phyloP scores from a whole-genome alignment of 2,329 filamentous ascomycete species.

The Penicillium sp. region DNA sequence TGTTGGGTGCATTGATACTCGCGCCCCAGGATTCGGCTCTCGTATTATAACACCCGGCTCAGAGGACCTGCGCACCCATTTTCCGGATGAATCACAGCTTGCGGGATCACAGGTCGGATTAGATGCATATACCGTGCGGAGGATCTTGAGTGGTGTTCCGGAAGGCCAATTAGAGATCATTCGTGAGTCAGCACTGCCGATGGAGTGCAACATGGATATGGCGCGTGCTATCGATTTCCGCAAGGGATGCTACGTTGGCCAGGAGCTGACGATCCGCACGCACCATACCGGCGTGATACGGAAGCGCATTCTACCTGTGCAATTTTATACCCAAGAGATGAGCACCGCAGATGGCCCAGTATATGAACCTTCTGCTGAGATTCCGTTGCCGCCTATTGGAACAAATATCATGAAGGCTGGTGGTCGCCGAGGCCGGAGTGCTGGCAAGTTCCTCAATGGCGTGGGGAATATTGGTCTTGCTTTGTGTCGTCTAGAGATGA shows the following conservation, averaged over 20 bases:
- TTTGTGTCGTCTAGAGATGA: conserved; percentile 82
- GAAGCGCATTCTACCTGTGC: conserved; percentile 81
- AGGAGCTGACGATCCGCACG: conserved; percentile 94
- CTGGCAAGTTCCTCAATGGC: conserved; percentile 76
- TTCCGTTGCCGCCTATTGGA: conserved; percentile 37
- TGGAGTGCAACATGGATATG: conserved; percentile 86
- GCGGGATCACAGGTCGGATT: conserved; percentile 52
- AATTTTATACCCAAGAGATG: conserved; percentile 61
- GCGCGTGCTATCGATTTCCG: conserved; percentile 85
- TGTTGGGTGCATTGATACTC: conserved; percentile 39
- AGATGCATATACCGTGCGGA: conserved; percentile 68
- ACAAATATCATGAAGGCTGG: conserved; percentile 56
- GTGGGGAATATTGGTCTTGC: conserved; percentile 85
- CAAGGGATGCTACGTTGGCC: conserved; percentile 96
- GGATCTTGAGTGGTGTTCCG: conserved; percentile 77
- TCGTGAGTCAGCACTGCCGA: conserved; percentile 70
- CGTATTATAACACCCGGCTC: conserved; percentile 38
- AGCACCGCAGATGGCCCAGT: conserved; percentile 51
- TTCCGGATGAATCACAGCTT: conserved; percentile 36
- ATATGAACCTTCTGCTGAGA: conserved; percentile 30
- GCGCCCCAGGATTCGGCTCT: conserved; percentile 42
- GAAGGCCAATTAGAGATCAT: conserved; percentile 82
- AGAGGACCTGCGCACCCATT: conserved; percentile 33
- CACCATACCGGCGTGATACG: conserved; percentile 91
- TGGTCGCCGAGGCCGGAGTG: conserved; percentile 60